phyloP scores from a whole-genome alignment of 1,139 yeast species.

The Suhomyces panamericanus region DNA sequence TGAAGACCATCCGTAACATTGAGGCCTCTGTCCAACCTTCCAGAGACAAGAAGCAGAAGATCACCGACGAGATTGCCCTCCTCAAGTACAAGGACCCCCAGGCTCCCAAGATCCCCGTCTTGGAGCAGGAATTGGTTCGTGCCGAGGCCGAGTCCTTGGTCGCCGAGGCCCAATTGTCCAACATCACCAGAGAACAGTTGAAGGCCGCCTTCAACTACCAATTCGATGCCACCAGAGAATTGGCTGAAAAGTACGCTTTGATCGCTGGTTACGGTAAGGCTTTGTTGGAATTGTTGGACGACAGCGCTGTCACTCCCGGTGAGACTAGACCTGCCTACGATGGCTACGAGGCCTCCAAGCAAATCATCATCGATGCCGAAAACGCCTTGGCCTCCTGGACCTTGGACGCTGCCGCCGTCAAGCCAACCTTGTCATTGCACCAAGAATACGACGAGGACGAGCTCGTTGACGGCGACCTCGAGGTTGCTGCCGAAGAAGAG shows the following conservation, averaged over 20 bases:
- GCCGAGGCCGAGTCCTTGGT: slow-evolving; percentile 99
- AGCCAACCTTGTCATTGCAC: slow-evolving; percentile 89
- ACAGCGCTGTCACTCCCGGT: slow-evolving; percentile 97
- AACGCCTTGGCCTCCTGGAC: slow-evolving; percentile 96
- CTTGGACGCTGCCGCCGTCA: slow-evolving; percentile 89
- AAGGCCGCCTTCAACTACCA: slow-evolving; percentile 97
- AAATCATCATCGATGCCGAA: slow-evolving; percentile 96
- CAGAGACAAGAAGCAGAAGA: slow-evolving; percentile 95
- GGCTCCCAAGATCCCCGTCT: slow-evolving; percentile 90
- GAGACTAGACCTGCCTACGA: slow-evolving; percentile 98
- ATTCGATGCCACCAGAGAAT: slow-evolving; percentile 94
- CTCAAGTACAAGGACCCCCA: slow-evolving; percentile 98
- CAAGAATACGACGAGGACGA: slow-evolving; percentile 71
- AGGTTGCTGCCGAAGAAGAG: slow-evolving; percentile 48
- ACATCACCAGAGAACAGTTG: slow-evolving; percentile 96
- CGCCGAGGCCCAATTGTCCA: slow-evolving; percentile 97
- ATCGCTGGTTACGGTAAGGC: slow-evolving; percentile 99
- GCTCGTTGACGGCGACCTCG: slow-evolving; percentile 55
- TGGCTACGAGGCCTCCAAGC: slow-evolving; percentile 97
- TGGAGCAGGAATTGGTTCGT: slow-evolving; percentile 97
- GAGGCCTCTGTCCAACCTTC: slow-evolving; percentile 98
- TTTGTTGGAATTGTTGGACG: slow-evolving; percentile 90
- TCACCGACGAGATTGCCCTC: slow-evolving; percentile 96
- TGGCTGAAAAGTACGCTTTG: slow-evolving; percentile 92
- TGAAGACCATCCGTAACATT: slow-evolving; percentile 92